Percentiles rank a stretch among this genome's conserved stretches.
These are phyloP conservation scores for Ascochyta viciae-villosae DNA, from an alignment of 2,329 filamentous ascomycete species.

Conservation along the genomic window DNA sequence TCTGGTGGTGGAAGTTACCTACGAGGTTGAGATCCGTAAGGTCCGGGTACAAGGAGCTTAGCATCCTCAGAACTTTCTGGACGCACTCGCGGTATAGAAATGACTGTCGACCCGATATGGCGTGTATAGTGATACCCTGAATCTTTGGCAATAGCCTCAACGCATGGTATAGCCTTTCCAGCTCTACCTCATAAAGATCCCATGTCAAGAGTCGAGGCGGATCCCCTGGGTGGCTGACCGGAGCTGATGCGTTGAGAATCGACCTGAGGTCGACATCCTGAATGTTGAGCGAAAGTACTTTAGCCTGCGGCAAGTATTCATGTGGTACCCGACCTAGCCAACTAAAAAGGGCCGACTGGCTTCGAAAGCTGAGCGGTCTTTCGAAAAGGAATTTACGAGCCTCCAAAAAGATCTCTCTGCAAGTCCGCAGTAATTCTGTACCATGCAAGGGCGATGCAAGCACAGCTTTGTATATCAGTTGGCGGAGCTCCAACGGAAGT, in stretches of 20 bases:
- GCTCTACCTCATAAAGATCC: constrained; percentile 37
- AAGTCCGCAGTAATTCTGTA: constrained; percentile 32
- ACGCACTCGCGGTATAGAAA: constrained; percentile 38
- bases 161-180: constrained; percentile 21
- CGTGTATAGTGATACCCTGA: constrained; percentile 30
- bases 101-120: constrained; percentile 25
- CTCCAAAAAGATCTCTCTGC: constrained; percentile 37
- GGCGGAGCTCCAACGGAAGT: constrained; percentile 42
- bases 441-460: constrained; percentile 27
- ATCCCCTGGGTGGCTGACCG: constrained; percentile 2
- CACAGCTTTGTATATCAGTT: constrained; percentile 37
- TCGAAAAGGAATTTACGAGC: constrained; percentile 41
- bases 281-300: constrained; percentile 30
- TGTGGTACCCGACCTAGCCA: constrained; percentile 32
- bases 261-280: constrained; percentile 40
- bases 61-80: constrained; percentile 20
- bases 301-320: constrained; percentile 27
- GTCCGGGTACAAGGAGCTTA: constrained; percentile 24
- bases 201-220: constrained; percentile 26
- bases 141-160: constrained; percentile 29
- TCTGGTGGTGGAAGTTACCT: constrained; percentile 36
- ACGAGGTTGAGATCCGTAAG: constrained; percentile 29
- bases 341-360: constrained; percentile 27
- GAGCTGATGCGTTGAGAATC: constrained; percentile 20
- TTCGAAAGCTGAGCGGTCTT: constrained; percentile 33